Conservation (phyloP, 495 filamentous ascomycete genomes). For the Parathielavia appendiculata region DNA sequence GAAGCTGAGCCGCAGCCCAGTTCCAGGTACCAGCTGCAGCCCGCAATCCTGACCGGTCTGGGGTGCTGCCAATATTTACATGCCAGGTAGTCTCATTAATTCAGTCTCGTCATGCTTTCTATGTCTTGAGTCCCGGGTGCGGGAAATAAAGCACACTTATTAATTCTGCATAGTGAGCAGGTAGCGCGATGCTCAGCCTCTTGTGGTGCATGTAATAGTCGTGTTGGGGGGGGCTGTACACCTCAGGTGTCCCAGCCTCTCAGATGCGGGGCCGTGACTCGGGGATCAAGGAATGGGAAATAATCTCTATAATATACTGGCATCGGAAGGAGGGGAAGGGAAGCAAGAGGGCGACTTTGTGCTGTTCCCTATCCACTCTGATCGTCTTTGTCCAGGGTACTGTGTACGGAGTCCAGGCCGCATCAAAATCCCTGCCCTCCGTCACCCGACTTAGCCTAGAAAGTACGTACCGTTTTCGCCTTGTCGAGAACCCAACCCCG, state of each 20-base stretch:
- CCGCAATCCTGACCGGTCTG: conserved; percentile 14
- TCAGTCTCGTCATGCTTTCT: conserved; percentile 20
- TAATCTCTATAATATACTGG: neutral
- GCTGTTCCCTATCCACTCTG: too few species aligned
- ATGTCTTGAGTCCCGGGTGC: neutral
- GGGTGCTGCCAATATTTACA: conserved; percentile 17
- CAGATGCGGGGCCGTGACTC: neutral
- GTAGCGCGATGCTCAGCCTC: conserved; percentile 18
- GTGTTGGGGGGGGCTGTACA: conserved; percentile 24
- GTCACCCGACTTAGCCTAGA: neutral
- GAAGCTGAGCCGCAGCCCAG: neutral
- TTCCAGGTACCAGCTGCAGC: neutral
- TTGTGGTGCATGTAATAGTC: conserved; percentile 17
- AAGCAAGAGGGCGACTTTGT: neutral
- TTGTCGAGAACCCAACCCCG: neutral
- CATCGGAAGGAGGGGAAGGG: neutral
- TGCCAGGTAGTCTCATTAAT: conserved; percentile 29
- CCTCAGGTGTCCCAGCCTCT: neutral
- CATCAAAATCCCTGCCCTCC: neutral
- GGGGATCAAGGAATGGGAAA: neutral
- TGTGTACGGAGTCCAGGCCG: too few species aligned
- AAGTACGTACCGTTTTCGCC: neutral
- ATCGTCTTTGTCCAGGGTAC: too few species aligned
- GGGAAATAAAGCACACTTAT: neutral
- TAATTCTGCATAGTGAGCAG: neutral